Evolutionary conservation across 306 rosid genomes (phyloP).

Genomic region (Hippophae rhamnoides): DNA sequence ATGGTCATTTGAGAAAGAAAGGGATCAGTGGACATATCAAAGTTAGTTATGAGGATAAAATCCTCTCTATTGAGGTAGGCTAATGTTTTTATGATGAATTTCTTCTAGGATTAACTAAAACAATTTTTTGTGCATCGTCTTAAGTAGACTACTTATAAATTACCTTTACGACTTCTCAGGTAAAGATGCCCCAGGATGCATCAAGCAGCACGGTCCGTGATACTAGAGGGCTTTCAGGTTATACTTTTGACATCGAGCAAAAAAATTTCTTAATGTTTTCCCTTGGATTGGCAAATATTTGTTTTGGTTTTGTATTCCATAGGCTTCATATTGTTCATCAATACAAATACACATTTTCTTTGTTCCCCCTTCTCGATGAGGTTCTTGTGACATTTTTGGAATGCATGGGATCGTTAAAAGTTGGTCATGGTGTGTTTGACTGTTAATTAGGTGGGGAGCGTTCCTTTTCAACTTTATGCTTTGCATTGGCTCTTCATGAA

Average conservation of each 20-base stretch:
- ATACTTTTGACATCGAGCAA: too few species aligned
- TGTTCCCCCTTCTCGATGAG: too few species aligned
- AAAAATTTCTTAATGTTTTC: too few species aligned
- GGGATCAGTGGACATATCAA: conserved; percentile 75
- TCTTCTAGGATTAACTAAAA: not conserved
- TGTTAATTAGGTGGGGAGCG: conserved; percentile 78
- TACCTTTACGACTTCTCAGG: conserved; percentile 26
- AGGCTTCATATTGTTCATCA: too few species aligned
- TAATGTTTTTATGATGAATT: conserved; percentile 2
- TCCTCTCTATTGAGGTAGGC: conserved; percentile 72
- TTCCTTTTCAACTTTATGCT: conserved; percentile 90
- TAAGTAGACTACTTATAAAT: not conserved
- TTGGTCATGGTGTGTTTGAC: not conserved
- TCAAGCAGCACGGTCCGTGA: conserved; percentile 68
- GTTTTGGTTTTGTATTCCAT: too few species aligned
- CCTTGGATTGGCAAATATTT: too few species aligned
- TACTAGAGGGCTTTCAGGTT: conserved; percentile 90
- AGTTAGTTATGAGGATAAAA: conserved; percentile 57
- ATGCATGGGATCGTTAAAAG: too few species aligned
- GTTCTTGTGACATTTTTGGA: not conserved
- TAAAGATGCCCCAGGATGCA: conserved; percentile 95
- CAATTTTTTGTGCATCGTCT: not conserved
- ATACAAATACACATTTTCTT: too few species aligned
- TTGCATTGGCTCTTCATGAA: conserved; percentile 80
- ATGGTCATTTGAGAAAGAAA: conserved; percentile 68